phyloP scores from a whole-genome alignment of 2,329 filamentous ascomycete species.

The Microdochium bolleyi region DNA sequence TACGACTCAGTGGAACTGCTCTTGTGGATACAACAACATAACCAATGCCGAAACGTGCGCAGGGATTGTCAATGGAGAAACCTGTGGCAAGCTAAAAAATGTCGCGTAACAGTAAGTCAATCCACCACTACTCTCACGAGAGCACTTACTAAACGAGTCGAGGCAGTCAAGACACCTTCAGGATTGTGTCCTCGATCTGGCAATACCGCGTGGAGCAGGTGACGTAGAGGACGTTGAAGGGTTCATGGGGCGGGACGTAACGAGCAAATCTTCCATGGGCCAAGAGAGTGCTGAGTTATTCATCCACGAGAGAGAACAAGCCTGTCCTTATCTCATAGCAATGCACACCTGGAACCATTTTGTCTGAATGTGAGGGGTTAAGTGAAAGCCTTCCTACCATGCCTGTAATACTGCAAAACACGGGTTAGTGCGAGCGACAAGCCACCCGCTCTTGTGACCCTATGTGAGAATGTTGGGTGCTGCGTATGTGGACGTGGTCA shows the following conservation, averaged over 20 bases:
- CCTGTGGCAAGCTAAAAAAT: background rate
- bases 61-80: background rate
- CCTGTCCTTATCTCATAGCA: background rate
- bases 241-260: background rate
- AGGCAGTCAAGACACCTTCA: background rate
- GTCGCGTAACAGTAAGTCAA: background rate
- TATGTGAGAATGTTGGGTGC: background rate
- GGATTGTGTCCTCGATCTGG: background rate
- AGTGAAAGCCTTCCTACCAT: background rate
- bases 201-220: background rate
- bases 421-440: background rate
- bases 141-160: background rate
- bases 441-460: background rate
- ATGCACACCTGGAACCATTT: background rate
- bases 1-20: background rate
- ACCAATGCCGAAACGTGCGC: background rate
- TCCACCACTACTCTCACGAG: background rate
- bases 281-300: too few relatives aligned
- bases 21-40: background rate
- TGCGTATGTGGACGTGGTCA: background rate
- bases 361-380: background rate
- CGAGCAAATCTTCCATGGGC: too few relatives aligned
- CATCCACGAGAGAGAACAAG: background rate
- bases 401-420: background rate
- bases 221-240: background rate